A percentile compares a stretch with the other conserved stretches of the same genome.
Conservation (phyloP, 23 red algal species). For the Chondrus crispus region DNA sequence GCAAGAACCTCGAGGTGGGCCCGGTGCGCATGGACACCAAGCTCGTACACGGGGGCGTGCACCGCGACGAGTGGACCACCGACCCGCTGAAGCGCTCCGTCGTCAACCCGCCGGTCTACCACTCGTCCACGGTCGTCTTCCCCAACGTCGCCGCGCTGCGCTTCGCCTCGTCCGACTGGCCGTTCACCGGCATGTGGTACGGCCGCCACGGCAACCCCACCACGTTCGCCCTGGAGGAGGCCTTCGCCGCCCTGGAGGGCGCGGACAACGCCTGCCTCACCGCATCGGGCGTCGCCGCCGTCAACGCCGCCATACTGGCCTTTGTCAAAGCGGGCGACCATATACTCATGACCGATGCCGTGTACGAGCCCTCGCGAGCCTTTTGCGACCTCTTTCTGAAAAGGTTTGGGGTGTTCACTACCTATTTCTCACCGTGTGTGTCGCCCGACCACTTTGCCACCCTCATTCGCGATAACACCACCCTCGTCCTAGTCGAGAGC, state of each 20-base stretch:
- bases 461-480: constrained; percentile 65
- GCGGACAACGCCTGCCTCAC: constrained; percentile 89
- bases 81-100: constrained; percentile 85
- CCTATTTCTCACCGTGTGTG: constrained; percentile 80
- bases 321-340: constrained; percentile 94
- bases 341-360: constrained; percentile 87
- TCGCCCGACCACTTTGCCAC: constrained; percentile 38
- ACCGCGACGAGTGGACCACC: constrained; percentile 85
- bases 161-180: constrained; percentile 82
- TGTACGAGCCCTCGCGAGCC: constrained; percentile 89
- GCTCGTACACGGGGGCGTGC: constrained; percentile 75
- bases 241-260: constrained; percentile 90
- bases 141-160: constrained; percentile 68
- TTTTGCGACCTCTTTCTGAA: constrained; percentile 92
- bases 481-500: constrained; percentile 77
- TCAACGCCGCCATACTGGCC: constrained; percentile 86
- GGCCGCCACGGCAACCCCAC: constrained; percentile 96
- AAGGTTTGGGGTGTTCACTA: constrained; percentile 85
- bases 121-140: constrained; percentile 91
- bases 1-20: constrained; percentile 33
- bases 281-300: constrained; percentile 91
- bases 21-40: constrained; percentile 64
- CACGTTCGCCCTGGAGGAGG: constrained; percentile 93
- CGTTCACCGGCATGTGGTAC: constrained; percentile 97
- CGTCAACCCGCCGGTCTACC: constrained; percentile 96